A percentile compares a stretch with the other conserved stretches of the same genome.
phyloP scores from a whole-genome alignment of 140 eudicot genomes.

The Stevia rebaudiana region DNA sequence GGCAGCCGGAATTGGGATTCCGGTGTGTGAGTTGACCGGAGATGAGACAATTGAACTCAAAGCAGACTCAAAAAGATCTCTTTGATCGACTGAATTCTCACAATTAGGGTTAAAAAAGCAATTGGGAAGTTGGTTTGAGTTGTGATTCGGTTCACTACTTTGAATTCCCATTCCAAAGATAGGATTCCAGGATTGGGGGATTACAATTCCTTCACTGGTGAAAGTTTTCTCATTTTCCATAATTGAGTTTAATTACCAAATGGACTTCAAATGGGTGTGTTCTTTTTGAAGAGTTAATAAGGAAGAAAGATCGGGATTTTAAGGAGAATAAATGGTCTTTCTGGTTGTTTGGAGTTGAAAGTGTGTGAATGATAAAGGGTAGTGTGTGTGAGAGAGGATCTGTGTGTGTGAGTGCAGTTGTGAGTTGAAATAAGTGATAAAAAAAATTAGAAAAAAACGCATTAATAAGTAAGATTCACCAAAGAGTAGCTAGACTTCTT shows the following conservation, averaged over 20 bases:
- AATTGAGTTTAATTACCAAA: too few relatives aligned
- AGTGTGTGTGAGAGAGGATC: too few relatives aligned
- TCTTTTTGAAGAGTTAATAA: slow-evolving; percentile 6
- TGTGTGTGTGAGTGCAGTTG: too few relatives aligned
- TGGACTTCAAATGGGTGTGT: slow-evolving; percentile 22
- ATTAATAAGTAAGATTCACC: too few relatives aligned
- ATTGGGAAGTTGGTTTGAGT: slow-evolving; percentile 33
- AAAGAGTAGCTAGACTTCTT: too few relatives aligned
- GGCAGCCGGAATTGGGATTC: slow-evolving; percentile 28
- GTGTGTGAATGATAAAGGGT: too few relatives aligned
- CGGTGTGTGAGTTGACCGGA: slow-evolving; percentile 38
- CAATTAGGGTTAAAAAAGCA: slow-evolving; percentile 51
- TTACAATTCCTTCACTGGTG: too few relatives aligned
- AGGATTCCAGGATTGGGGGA: slow-evolving; percentile 34
- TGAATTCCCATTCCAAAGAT: slow-evolving; percentile 34
- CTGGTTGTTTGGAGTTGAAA: too few relatives aligned
- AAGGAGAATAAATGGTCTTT: too few relatives aligned
- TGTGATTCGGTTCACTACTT: slow-evolving; percentile 32
- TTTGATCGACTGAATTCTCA: slow-evolving; percentile 64
- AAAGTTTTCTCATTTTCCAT: too few relatives aligned
- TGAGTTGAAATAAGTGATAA: too few relatives aligned
- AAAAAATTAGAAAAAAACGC: too few relatives aligned
- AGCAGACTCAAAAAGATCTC: slow-evolving; percentile 85
- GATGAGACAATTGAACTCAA: slow-evolving; percentile 87
- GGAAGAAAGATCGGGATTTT: slow-evolving; percentile 16